These are phyloP conservation scores for Pseudisothecium myosuroides DNA, from an alignment of 225 moss, liverwort and hornwort genomes.

Conservation along the genomic window DNA sequence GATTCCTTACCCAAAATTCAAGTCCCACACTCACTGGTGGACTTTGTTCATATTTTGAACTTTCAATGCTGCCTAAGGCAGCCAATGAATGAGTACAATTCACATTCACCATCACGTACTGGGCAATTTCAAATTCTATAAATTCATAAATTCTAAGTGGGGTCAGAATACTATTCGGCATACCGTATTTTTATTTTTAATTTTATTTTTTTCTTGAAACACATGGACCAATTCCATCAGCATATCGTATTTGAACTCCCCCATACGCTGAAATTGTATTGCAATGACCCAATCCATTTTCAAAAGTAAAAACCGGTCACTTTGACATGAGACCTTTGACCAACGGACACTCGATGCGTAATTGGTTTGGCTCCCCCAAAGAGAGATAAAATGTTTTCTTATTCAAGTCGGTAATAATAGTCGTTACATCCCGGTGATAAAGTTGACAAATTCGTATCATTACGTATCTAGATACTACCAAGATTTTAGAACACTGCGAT, in stretches of 20 bases:
- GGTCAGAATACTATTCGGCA: neutral
- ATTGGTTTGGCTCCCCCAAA: too few relatives aligned
- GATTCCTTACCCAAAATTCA: neutral
- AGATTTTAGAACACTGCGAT: too few relatives aligned
- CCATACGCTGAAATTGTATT: neutral
- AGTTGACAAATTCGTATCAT: neutral
- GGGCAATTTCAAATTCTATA: neutral
- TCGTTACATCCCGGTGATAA: neutral
- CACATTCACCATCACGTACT: neutral
- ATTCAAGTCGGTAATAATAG: neutral
- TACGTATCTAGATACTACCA: neutral
- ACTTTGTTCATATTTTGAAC: neutral
- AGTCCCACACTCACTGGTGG: neutral
- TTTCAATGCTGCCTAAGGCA: neutral
- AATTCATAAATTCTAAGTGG: neutral
- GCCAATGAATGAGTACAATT: neutral
- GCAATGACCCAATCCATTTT: neutral
- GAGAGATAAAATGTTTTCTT: too few relatives aligned
- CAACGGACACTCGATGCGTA: fast-evolving
- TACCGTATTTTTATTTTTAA: too few relatives aligned
- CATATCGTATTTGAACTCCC: neutral
- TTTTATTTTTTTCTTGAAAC: too few relatives aligned
- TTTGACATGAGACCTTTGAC: neutral
- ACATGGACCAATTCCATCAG: too few relatives aligned
- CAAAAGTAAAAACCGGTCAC: neutral